phyloP scores from a whole-genome alignment of 148 eudicot species.

The Rhododendron williamsianum region DNA sequence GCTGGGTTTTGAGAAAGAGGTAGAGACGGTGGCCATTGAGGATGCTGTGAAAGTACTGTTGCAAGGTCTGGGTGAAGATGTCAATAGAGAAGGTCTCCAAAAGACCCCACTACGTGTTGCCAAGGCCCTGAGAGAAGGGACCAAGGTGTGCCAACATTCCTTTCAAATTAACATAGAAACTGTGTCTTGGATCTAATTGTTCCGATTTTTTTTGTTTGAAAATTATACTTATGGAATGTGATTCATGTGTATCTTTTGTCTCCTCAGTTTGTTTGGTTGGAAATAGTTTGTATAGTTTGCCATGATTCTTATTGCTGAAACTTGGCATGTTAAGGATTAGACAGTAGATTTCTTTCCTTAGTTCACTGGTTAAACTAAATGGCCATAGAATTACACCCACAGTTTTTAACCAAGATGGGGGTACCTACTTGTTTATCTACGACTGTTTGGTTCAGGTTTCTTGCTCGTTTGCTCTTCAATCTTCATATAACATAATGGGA shows the following conservation, averaged over 20 bases:
- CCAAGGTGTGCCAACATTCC: slow-evolving; percentile 45
- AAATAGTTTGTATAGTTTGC: neutral
- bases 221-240: neutral
- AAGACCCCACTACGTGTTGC: slow-evolving; percentile 94
- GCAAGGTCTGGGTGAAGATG: slow-evolving; percentile 85
- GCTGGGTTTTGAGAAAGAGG: slow-evolving; percentile 36
- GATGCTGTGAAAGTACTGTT: slow-evolving; percentile 77
- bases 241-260: neutral
- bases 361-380: neutral
- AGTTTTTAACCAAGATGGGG: neutral
- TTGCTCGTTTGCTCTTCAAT: neutral
- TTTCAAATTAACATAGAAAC: neutral
- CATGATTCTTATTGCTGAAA: neutral
- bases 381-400: neutral
- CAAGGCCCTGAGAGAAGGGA: slow-evolving; percentile 78
- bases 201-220: neutral
- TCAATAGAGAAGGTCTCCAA: slow-evolving; percentile 70
- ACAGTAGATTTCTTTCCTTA: neutral
- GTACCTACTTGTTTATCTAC: neutral
- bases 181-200: neutral
- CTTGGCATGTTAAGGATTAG: neutral
- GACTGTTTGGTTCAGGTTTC: neutral
- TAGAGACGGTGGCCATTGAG: slow-evolving; percentile 49
- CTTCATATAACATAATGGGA: neutral
- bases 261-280: neutral